These are phyloP conservation scores for Priceomyces medius DNA, from an alignment of 805 yeast species.

Conservation along the genomic window DNA sequence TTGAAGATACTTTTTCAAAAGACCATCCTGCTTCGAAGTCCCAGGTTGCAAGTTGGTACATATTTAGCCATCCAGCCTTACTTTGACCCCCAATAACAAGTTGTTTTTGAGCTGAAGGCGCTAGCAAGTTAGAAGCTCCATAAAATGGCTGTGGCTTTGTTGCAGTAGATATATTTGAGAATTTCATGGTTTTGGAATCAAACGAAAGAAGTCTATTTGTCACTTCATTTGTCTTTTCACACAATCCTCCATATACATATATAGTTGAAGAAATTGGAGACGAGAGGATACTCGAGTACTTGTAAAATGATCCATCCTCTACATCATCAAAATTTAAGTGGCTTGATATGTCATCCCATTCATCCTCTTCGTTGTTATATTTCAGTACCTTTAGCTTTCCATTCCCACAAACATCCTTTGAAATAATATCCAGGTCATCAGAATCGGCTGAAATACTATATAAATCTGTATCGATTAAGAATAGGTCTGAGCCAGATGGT, in stretches of 20 bases:
- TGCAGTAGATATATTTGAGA: conserved; percentile 44
- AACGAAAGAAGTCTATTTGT: conserved; percentile 46
- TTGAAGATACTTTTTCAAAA: conserved; percentile 35
- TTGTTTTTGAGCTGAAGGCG: conserved; percentile 47
- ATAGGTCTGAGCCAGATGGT: conserved; percentile 32
- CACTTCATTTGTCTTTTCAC: conserved; percentile 22
- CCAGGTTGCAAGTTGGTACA: conserved; percentile 76
- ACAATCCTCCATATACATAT: conserved; percentile 56
- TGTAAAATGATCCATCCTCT: conserved; percentile 29
- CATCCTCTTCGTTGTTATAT: conserved; percentile 15
- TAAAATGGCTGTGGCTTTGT: conserved; percentile 57
- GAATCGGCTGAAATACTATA: conserved; percentile 24
- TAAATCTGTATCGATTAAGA: conserved; percentile 25
- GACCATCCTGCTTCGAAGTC: conserved; percentile 68
- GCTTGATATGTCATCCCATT: conserved; percentile 19
- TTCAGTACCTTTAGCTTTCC: conserved; percentile 24
- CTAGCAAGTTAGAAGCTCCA: conserved; percentile 47
- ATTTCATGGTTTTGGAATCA: conserved; percentile 30
- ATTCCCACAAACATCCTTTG: conserved; percentile 22
- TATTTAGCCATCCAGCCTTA: conserved; percentile 62
- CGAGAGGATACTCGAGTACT: conserved; percentile 42
- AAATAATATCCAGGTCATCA: background rate
- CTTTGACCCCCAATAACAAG: conserved; percentile 68
- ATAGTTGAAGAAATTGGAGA: conserved; percentile 36
- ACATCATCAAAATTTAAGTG: conserved; percentile 21